Evolutionary conservation across 805 yeast species (phyloP).

Genomic region (Barnettozyma californica): DNA sequence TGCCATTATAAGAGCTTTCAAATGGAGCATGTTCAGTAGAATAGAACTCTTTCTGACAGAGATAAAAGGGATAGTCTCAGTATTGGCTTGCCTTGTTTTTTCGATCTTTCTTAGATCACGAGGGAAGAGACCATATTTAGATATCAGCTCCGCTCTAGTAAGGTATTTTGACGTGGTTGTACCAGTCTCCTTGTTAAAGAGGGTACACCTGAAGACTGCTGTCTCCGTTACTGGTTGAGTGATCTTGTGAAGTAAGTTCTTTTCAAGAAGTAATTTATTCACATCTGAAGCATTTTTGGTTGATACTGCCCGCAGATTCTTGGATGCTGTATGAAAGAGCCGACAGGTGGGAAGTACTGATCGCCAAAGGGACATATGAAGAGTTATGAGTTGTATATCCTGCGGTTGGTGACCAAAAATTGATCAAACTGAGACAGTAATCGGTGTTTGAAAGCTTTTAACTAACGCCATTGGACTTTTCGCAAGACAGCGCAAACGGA

Average conservation of each 20-base stretch:
- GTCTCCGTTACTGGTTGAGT: slow-evolving; percentile 29
- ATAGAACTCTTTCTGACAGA: slow-evolving; percentile 70
- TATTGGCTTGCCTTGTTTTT: slow-evolving; percentile 38
- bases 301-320: not conserved
- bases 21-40: slow-evolving; percentile 68
- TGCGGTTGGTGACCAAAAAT: not conserved
- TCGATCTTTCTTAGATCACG: slow-evolving; percentile 90
- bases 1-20: slow-evolving; percentile 69
- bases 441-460: not conserved
- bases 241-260: slow-evolving; percentile 32
- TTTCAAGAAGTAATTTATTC: slow-evolving; percentile 31
- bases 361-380: not conserved
- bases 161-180: slow-evolving; percentile 65
- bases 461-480: not conserved
- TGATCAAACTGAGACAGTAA: not conserved
- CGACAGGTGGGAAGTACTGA: not conserved
- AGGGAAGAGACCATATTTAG: slow-evolving; percentile 75
- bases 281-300: slow-evolving; percentile 11
- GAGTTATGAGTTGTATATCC: not conserved
- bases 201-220: slow-evolving; percentile 65
- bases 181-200: slow-evolving; percentile 39
- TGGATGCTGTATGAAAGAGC: not conserved
- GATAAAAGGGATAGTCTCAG: slow-evolving; percentile 79
- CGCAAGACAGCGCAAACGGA: not conserved
- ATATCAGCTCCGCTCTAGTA: slow-evolving; percentile 66